A percentile compares a stretch with the other conserved stretches of the same genome.
Conservation (phyloP, 2,329 filamentous ascomycete species). For the Scopulariopsis brevicaulis region DNA sequence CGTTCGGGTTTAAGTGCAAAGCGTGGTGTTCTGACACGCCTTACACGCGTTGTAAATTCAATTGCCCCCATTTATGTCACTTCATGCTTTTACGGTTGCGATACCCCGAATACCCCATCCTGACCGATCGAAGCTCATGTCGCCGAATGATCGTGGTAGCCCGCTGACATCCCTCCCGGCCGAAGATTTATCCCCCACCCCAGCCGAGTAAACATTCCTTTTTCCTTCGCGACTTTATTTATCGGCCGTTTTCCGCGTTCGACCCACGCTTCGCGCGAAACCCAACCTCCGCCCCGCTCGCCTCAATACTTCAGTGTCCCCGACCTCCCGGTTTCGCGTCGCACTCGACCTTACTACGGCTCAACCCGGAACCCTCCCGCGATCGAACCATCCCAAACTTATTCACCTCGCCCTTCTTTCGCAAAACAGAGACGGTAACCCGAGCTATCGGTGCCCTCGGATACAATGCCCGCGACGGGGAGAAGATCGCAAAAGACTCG, state of each 20-base stretch:
- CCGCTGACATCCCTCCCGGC: background rate
- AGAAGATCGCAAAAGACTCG: constrained; percentile 4
- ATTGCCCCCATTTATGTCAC: background rate
- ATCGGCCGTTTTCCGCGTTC: background rate
- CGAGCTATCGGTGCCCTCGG: background rate
- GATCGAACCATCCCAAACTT: background rate
- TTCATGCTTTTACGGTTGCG: background rate
- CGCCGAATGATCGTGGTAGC: background rate
- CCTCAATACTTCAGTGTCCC: background rate
- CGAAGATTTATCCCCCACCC: background rate
- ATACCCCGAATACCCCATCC: background rate
- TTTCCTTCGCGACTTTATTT: background rate
- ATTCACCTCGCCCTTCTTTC: background rate
- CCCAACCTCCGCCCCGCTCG: background rate
- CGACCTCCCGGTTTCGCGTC: background rate
- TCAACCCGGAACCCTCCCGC: background rate
- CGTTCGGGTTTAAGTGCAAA: background rate
- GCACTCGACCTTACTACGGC: background rate
- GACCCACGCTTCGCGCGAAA: background rate
- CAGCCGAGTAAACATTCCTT: background rate
- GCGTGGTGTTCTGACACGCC: background rate
- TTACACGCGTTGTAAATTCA: background rate
- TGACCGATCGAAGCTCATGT: background rate
- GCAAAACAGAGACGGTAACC: background rate
- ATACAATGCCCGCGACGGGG: constrained; percentile 3